Evolutionary conservation across 495 filamentous ascomycete species (phyloP), one percentile per base, ranked within the genome.

Genomic region (Filosporella fistucella): DNA sequence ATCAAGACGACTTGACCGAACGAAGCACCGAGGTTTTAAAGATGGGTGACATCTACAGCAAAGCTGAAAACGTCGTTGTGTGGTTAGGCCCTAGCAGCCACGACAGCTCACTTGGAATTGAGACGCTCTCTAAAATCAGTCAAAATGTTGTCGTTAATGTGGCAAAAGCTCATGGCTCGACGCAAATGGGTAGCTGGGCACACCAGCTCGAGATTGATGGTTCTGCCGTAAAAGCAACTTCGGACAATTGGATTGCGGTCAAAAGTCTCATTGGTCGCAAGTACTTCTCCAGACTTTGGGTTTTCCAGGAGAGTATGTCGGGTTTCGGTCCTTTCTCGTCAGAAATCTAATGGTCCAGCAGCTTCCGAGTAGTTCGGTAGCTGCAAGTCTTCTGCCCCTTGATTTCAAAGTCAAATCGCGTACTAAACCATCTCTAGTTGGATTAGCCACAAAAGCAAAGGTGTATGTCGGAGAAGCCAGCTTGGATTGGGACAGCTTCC

Each of bases 1-100:
- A 38, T 49, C 65, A 68, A 43, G 39, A 58, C 36, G 39, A 51
- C 36, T 1, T 21, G 0, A 29, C 11, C 11, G 47, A 51, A 39
- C 14, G 38, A 24, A 34, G 40, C 16, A 36, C 13, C 8, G 39
- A 51, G 17, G 47, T 51, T 14, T 14, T 36, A 4, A 24, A 28
- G 20, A 51, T 51, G 47, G 47, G 38, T 0, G 16, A 21, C 9
- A 51, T 51, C 11, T 51, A 43, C 21, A 18, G 22, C 6, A 42
- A 22, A 16, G 47, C 47, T 5, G 3, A 35, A 16, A 26, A 26
- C 18, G 47, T 51, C 8, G 18, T 51, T 35, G 38, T 51, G 3
- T 51, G 47, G 47, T 4, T 51, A 13, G 38, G 47, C 1, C 24
- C 38, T 5, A 28, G 22, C 12, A 43, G 28, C 6, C 10, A 51